These are phyloP conservation scores for Cladobotryum protrusum DNA, from an alignment of 2,329 filamentous ascomycete species.

Conservation along the genomic window DNA sequence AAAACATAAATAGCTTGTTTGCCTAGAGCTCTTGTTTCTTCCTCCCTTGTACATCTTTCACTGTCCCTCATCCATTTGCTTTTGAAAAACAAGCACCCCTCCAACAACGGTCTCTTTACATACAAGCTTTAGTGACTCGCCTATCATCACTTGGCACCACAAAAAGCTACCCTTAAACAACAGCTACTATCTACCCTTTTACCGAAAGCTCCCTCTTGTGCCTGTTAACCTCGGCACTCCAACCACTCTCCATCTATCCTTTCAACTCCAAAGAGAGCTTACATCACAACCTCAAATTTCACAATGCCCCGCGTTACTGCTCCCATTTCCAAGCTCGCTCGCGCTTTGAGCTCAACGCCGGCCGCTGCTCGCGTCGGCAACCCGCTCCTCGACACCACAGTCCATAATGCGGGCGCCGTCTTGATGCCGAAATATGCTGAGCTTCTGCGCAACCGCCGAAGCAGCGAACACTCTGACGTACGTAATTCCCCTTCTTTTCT, in stretches of 20 bases:
- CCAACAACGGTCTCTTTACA: too few relatives aligned
- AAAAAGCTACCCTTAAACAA: too few relatives aligned
- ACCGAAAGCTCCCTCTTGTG: too few relatives aligned
- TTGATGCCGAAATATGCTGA: constrained; percentile 45
- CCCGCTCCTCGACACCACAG: constrained; percentile 28
- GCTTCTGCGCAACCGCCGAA: constrained; percentile 32
- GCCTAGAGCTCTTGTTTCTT: too few relatives aligned
- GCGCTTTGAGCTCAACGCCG: constrained; percentile 39
- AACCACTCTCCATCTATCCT: neutral
- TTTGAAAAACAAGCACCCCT: too few relatives aligned
- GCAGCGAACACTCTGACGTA: constrained; percentile 35
- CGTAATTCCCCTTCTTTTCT: constrained; percentile 15
- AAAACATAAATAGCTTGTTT: too few relatives aligned
- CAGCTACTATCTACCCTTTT: too few relatives aligned
- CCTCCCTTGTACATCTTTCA: too few relatives aligned
- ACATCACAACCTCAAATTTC: neutral
- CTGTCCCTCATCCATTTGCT: too few relatives aligned
- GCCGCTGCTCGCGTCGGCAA: constrained; percentile 28
- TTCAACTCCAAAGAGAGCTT: neutral
- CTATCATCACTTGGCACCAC: too few relatives aligned
- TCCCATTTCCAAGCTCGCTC: constrained; percentile 43
- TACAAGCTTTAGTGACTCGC: too few relatives aligned
- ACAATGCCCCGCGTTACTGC: constrained; percentile 45
- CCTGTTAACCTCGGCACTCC: too few relatives aligned
- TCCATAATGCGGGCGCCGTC: constrained; percentile 31